Evolutionary conservation across 73 alveolate species (phyloP).

Genomic region (Durusdinium trenchii): DNA sequence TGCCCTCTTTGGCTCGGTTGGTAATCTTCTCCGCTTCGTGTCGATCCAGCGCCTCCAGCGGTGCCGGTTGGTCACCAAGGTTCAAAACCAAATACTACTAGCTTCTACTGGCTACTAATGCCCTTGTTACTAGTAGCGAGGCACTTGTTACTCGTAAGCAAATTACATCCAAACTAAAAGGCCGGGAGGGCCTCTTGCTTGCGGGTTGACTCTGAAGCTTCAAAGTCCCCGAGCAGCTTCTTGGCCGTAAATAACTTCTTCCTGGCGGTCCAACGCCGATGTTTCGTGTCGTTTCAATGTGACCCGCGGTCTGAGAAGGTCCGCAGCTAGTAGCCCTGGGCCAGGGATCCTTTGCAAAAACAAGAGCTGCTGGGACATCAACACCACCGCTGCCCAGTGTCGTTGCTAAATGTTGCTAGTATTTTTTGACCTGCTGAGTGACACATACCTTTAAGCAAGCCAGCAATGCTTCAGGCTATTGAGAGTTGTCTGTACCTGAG

Average conservation of each 20-base stretch:
- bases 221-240: conserved; percentile 29
- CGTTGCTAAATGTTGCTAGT: neutral
- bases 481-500: conserved; percentile 26
- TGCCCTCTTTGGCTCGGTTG: conserved; percentile 13
- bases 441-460: neutral
- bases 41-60: conserved; percentile 55
- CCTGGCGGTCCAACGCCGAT: conserved; percentile 14
- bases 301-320: neutral
- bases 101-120: too few relatives aligned
- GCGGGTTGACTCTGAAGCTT: conserved; percentile 30
- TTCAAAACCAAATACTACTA: too few relatives aligned
- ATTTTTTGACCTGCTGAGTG: too few relatives aligned
- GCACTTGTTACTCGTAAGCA: too few relatives aligned
- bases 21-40: conserved; percentile 72
- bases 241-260: conserved; percentile 62
- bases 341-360: neutral
- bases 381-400: neutral
- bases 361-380: neutral
- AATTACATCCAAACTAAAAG: too few relatives aligned
- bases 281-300: neutral
- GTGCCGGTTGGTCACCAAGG: too few relatives aligned
- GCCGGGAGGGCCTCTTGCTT: conserved; percentile 58
- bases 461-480: conserved; percentile 34
- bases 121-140: too few relatives aligned
- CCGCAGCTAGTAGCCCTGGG: neutral